Evolutionary conservation across 2,329 filamentous ascomycete genomes (phyloP).

Genomic region (Penicillium brevicompactum): DNA sequence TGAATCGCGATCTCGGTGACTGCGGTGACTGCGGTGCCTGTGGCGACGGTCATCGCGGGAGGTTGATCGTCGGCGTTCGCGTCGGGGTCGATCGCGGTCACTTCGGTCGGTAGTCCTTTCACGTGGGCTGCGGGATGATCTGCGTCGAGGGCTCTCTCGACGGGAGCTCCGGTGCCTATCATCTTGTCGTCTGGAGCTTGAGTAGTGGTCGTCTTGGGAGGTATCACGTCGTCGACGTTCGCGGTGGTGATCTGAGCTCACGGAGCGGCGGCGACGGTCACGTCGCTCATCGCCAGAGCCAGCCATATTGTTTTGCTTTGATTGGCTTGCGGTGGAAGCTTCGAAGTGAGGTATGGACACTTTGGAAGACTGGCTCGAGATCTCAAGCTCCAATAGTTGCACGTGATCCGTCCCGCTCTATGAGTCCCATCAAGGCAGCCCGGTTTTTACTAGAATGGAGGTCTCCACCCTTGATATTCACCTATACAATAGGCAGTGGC

Average conservation of each 20-base stretch:
- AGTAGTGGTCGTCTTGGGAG: slow-evolving; percentile 23
- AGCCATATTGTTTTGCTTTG: slow-evolving; percentile 24
- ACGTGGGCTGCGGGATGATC: slow-evolving; percentile 17
- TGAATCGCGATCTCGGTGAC: slow-evolving; percentile 30
- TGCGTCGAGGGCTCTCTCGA: slow-evolving; percentile 25
- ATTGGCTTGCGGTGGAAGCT: not conserved
- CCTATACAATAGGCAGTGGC: too few relatives aligned
- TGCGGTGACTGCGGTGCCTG: slow-evolving; percentile 25
- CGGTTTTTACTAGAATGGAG: too few relatives aligned
- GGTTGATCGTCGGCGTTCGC: slow-evolving; percentile 26
- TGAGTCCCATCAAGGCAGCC: too few relatives aligned
- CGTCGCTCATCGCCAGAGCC: slow-evolving; percentile 22
- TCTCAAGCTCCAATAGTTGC: slow-evolving; percentile 7
- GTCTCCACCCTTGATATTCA: too few relatives aligned
- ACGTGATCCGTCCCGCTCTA: slow-evolving; percentile 16
- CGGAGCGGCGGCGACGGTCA: slow-evolving; percentile 25
- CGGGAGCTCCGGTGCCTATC: slow-evolving; percentile 31
- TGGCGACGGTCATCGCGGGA: slow-evolving; percentile 22
- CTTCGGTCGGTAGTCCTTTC: slow-evolving; percentile 21
- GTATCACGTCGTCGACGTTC: slow-evolving; percentile 26
- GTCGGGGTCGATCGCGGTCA: slow-evolving; percentile 24
- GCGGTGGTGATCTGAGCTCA: slow-evolving; percentile 22
- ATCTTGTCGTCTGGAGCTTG: slow-evolving; percentile 28
- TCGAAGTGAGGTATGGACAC: not conserved
- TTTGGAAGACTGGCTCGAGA: not conserved